These are phyloP conservation scores for Kwoniella sp. DNA, from an alignment of 768 basidiomycete species.

Conservation along the genomic window DNA sequence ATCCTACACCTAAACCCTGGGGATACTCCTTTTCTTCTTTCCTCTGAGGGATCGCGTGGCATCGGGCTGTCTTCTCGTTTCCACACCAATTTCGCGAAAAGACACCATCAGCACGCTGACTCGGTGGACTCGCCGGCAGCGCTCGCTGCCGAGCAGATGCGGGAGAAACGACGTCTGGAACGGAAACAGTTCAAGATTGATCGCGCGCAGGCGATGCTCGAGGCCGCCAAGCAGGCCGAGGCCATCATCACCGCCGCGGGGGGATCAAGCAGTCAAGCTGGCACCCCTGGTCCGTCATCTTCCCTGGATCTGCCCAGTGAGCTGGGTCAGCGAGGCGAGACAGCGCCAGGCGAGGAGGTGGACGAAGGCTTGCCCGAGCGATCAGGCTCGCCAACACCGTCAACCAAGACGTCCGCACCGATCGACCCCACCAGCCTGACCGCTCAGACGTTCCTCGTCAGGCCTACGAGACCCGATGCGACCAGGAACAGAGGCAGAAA, in stretches of 20 bases:
- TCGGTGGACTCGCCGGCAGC: too few species aligned
- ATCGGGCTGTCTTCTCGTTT: too few species aligned
- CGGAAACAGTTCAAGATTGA: conserved; percentile 90
- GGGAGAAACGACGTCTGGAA: conserved; percentile 77
- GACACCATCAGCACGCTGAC: too few species aligned
- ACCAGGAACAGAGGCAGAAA: conserved; percentile 41
- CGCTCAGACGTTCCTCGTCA: conserved; percentile 46
- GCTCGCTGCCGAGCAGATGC: conserved; percentile 84
- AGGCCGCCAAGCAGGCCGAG: conserved; percentile 58
- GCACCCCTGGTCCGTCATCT: too few species aligned
- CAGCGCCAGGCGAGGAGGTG: neutral
- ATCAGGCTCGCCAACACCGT: conserved; percentile 10
- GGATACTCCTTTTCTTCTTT: conserved; percentile 48
- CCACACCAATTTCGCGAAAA: too few species aligned
- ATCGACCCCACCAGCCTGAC: conserved; percentile 39
- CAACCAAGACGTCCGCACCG: neutral
- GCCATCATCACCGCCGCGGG: conserved; percentile 36
- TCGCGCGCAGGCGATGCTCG: conserved; percentile 68
- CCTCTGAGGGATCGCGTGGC: conserved; percentile 2
- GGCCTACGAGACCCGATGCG: conserved; percentile 44
- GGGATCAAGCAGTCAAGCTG: too few species aligned
- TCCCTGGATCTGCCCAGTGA: neutral
- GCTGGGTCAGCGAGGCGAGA: neutral
- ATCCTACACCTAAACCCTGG: conserved; percentile 43
- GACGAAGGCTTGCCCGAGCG: neutral